These are phyloP conservation scores for Raddia guianensis DNA, from an alignment of 176 grass and related monocot species.

Conservation along the genomic window DNA sequence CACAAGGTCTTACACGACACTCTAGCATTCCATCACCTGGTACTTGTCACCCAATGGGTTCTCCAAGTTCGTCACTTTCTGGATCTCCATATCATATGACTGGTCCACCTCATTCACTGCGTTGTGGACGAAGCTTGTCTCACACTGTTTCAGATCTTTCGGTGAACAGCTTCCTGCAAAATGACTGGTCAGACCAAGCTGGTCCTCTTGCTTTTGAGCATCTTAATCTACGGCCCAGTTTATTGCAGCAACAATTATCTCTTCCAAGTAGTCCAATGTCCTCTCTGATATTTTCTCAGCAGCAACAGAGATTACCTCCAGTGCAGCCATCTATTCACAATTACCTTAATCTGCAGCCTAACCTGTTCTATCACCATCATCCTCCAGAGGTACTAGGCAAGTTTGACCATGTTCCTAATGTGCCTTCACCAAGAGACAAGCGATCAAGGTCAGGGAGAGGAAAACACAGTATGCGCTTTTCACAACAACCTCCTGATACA, in stretches of 20 bases:
- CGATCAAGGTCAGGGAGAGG: slow-evolving; percentile 74
- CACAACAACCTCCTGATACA: slow-evolving; percentile 63
- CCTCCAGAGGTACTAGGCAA: slow-evolving; percentile 47
- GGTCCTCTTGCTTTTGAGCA: slow-evolving; percentile 48
- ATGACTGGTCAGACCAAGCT: slow-evolving; percentile 55
- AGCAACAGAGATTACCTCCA: slow-evolving; percentile 55
- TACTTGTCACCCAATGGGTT: slow-evolving; percentile 60
- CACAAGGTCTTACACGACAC: slow-evolving; percentile 72
- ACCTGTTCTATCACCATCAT: slow-evolving; percentile 46
- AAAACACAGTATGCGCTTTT: slow-evolving; percentile 55
- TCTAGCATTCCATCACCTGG: slow-evolving; percentile 82
- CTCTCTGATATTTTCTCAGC: slow-evolving; percentile 52
- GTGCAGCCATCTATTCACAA: slow-evolving; percentile 48
- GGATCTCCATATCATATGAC: slow-evolving; percentile 59
- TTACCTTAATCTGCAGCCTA: slow-evolving; percentile 54
- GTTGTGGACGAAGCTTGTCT: slow-evolving; percentile 66
- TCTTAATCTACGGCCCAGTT: slow-evolving; percentile 50
- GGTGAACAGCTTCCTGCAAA: slow-evolving; percentile 34
- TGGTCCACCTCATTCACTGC: slow-evolving; percentile 64
- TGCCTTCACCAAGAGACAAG: slow-evolving; percentile 68
- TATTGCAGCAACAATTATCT: slow-evolving; percentile 61
- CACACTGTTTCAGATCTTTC: slow-evolving; percentile 52
- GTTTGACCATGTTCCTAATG: slow-evolving; percentile 50
- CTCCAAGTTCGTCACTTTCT: slow-evolving; percentile 61
- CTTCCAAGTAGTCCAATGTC: slow-evolving; percentile 58